A percentile compares a stretch with the other conserved stretches of the same genome.
These are phyloP conservation scores for Papiliotrema nemorosa DNA, from an alignment of 1,284 basidiomycete genomes.

Conservation along the genomic window DNA sequence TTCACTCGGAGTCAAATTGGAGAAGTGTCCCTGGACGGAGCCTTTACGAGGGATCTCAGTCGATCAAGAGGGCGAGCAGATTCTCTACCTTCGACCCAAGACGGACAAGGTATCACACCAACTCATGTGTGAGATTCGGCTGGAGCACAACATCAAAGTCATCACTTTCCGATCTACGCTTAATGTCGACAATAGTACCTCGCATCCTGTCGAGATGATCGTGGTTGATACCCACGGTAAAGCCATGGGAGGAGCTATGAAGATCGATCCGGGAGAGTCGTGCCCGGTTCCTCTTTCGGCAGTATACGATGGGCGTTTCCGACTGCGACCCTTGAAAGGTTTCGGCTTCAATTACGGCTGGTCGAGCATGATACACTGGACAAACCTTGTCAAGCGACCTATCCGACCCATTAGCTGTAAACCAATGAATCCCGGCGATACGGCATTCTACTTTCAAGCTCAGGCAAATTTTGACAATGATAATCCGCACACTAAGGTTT, in stretches of 20 bases:
- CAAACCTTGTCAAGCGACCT: slow-evolving; percentile 76
- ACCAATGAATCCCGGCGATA: slow-evolving; percentile 75
- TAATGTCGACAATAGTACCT: slow-evolving; percentile 84
- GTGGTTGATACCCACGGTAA: slow-evolving; percentile 82
- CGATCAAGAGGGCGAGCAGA: slow-evolving; percentile 89
- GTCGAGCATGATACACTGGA: slow-evolving; percentile 85
- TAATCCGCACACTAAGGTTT: slow-evolving; percentile 66
- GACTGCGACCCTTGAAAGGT: slow-evolving; percentile 90
- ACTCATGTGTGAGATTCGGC: slow-evolving; percentile 83
- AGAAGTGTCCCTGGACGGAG: slow-evolving; percentile 82
- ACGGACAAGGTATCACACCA: slow-evolving; percentile 73
- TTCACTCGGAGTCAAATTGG: slow-evolving; percentile 75
- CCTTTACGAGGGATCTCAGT: slow-evolving; percentile 84
- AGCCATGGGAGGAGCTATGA: slow-evolving; percentile 74
- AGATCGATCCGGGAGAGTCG: slow-evolving; percentile 82
- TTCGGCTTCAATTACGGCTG: slow-evolving; percentile 64
- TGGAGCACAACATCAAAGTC: slow-evolving; percentile 91
- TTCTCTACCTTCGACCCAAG: slow-evolving; percentile 79
- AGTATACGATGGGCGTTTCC: slow-evolving; percentile 76
- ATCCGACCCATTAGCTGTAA: slow-evolving; percentile 81
- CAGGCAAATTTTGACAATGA: slow-evolving; percentile 77
- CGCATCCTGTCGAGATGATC: slow-evolving; percentile 90
- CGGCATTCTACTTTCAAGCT: slow-evolving; percentile 92
- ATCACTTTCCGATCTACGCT: slow-evolving; percentile 94
- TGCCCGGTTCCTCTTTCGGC: slow-evolving; percentile 90